Evolutionary conservation across 2,329 filamentous ascomycete genomes (phyloP).

Genomic region (Botrytis deweyae): DNA sequence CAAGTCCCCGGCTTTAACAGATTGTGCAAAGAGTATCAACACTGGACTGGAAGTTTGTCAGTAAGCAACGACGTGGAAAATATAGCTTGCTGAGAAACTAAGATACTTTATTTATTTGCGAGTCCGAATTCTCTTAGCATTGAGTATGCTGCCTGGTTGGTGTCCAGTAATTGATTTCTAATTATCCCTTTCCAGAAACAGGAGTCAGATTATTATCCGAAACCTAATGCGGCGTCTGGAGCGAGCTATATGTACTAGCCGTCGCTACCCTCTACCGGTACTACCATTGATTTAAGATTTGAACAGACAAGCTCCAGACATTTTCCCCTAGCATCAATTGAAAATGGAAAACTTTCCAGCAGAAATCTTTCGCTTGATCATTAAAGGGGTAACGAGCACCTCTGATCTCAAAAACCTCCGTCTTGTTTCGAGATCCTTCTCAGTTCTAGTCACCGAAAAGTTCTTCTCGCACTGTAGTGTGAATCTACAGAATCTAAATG

Average conservation of each 20-base stretch:
- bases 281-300: not conserved
- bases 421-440: too few relatives aligned
- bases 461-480: too few relatives aligned
- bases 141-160: not conserved
- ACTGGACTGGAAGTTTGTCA: not conserved
- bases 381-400: too few relatives aligned
- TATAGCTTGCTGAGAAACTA: constrained; percentile 3
- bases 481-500: too few relatives aligned
- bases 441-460: too few relatives aligned
- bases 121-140: not conserved
- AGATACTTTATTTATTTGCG: not conserved
- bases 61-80: constrained; percentile 24
- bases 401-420: too few relatives aligned
- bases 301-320: too few relatives aligned
- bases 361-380: too few relatives aligned
- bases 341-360: too few relatives aligned
- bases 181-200: not conserved
- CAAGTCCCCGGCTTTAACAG: not conserved
- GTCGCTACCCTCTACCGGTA: not conserved
- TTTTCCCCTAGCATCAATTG: too few relatives aligned
- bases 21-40: not conserved
- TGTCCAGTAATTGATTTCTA: not conserved
- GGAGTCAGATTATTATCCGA: not conserved
- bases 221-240: not conserved
- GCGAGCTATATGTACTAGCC: not conserved